phyloP scores from a whole-genome alignment of 2,329 filamentous ascomycete species.

The Alternaria consortialis region DNA sequence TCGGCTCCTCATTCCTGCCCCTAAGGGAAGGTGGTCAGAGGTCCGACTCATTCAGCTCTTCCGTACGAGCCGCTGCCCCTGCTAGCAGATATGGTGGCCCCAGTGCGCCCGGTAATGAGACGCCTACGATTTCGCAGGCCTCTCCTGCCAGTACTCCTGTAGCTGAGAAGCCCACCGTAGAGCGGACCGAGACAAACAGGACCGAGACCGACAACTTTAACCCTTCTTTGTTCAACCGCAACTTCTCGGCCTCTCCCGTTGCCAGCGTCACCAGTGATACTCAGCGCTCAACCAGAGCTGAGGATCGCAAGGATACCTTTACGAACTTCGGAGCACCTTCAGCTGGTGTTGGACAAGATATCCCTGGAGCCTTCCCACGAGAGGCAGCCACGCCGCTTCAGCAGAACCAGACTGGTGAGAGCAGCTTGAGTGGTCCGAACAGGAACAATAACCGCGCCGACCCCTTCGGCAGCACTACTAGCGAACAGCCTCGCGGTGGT shows the following conservation, averaged over 20 bases:
- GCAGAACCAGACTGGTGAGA: constrained; percentile 59
- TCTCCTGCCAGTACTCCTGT: constrained; percentile 62
- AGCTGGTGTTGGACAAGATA: constrained; percentile 35
- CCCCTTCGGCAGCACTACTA: constrained; percentile 49
- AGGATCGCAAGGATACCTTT: constrained; percentile 54
- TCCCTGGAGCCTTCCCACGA: constrained; percentile 61
- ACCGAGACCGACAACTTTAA: constrained; percentile 50
- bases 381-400: constrained; percentile 55
- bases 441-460: constrained; percentile 54
- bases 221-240: constrained; percentile 50
- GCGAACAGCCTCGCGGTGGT: constrained; percentile 53
- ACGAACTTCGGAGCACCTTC: constrained; percentile 49
- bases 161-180: constrained; percentile 55
- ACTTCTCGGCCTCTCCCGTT: constrained; percentile 51
- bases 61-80: constrained; percentile 79
- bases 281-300: constrained; percentile 46
- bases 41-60: constrained; percentile 76
- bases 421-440: constrained; percentile 58
- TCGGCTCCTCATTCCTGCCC: constrained; percentile 78
- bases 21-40: constrained; percentile 66
- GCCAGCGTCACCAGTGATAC: constrained; percentile 53
- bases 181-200: constrained; percentile 47
- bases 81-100: constrained; percentile 67
- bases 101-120: constrained; percentile 59
- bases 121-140: constrained; percentile 55